Evolutionary conservation across 1,284 basidiomycete genomes (phyloP).

Genomic region (Phellopilus nigrolimitatus): DNA sequence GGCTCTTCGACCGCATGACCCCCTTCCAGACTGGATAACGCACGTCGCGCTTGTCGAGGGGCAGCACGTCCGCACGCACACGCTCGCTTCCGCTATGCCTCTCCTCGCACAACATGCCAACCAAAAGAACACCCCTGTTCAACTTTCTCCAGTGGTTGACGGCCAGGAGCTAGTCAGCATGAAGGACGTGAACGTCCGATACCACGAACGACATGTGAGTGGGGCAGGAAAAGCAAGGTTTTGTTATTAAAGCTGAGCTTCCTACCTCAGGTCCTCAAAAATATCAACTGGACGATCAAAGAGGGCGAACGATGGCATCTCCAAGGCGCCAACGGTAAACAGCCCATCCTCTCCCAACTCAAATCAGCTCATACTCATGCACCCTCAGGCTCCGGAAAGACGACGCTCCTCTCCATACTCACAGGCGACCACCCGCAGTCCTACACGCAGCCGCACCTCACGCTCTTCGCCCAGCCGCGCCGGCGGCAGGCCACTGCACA

Average conservation of each 20-base stretch:
- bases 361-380: slow-evolving; percentile 1
- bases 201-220: slow-evolving; percentile 57
- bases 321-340: slow-evolving; percentile 76
- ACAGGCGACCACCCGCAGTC: slow-evolving; percentile 96
- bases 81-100: slow-evolving; percentile 27
- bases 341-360: background rate
- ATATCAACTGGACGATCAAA: slow-evolving; percentile 76
- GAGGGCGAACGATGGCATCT: slow-evolving; percentile 86
- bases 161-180: slow-evolving; percentile 53
- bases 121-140: background rate
- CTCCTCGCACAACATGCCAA: background rate
- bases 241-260: slow-evolving; percentile 2
- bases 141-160: background rate
- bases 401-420: slow-evolving; percentile 87
- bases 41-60: slow-evolving; percentile 63
- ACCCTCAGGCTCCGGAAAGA: slow-evolving; percentile 82
- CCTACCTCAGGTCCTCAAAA: slow-evolving; percentile 54
- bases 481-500: slow-evolving; percentile 52
- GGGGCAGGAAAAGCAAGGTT: background rate
- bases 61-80: slow-evolving; percentile 43
- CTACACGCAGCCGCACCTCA: slow-evolving; percentile 70
- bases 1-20: slow-evolving; percentile 76
- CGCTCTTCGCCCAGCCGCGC: slow-evolving; percentile 71
- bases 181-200: slow-evolving; percentile 66
- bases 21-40: slow-evolving; percentile 79